Base-by-base conservation (phyloP, 805 yeast species). In the Saccharomyces mikatae region DNA sequence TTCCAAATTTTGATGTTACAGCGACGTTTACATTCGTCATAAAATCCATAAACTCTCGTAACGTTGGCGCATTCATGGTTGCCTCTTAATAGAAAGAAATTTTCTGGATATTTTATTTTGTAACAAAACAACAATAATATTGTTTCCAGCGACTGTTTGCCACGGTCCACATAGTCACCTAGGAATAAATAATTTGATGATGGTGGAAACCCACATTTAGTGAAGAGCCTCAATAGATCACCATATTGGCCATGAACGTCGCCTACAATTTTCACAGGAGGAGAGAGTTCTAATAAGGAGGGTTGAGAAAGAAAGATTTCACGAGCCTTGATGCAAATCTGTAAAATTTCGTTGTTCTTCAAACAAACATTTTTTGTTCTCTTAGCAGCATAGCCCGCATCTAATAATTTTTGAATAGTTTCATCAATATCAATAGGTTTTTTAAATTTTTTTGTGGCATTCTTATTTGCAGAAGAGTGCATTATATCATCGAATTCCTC, bases 51-150 rank as follows among this genome's bases (percentile, higher is more conserved):
- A 31, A 94, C 96, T 60, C 97, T 81, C 1, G 98, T 92, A 54
- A 94, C 96, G 66, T 89, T 89, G 22, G 99, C 97, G 71, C 96
- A 89, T 74, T 94, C 99, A 73, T 94, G 99, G 71, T 94, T 94
- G 22, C 99, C 99, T 62, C 99, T 77, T 47, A 94, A 76, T 56
- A 94, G 72, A 70, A 92, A 94, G 71, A 94, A 91, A 72, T 92
- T 92, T 66, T 94, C 97, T 0, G 99, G 98, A 65, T 90, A 92
- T 70, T 92, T 92, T 71, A 94, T 91, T 70, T 94, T 94, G 75
- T 89, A 94, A 71, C 97, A 91, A 52, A 94, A 76, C 56, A 94
- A 75, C 50, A 94, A 75, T 57, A 92, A 74, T 24, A 94, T 90
- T 0, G 99, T 94, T 70, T 94, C 99, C 54, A 94, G 74, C 3